Conservation (phyloP, 768 basidiomycete species). For the Suillus placidus region DNA sequence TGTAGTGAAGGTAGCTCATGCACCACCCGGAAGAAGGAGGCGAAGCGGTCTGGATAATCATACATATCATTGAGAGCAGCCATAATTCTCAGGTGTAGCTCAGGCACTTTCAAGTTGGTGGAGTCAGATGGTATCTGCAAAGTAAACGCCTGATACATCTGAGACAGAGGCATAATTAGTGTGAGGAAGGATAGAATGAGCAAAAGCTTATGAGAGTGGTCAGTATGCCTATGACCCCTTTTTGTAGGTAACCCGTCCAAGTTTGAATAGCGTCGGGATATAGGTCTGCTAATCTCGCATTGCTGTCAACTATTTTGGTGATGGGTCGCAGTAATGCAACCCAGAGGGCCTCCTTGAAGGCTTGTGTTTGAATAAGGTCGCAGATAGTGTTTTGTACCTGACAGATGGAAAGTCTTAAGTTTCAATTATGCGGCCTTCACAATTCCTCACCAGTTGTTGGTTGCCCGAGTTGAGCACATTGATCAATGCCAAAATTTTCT, state of each 20-base stretch:
- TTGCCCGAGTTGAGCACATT: neutral
- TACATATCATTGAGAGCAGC: neutral
- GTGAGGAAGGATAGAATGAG: neutral
- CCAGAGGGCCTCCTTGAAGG: neutral
- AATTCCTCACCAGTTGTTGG: neutral
- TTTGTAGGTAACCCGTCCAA: neutral
- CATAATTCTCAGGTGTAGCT: neutral
- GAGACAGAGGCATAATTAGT: neutral
- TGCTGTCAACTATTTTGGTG: neutral
- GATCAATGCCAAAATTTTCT: neutral
- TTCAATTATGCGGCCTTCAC: neutral
- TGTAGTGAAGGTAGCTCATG: neutral
- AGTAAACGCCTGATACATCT: neutral
- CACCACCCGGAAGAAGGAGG: neutral
- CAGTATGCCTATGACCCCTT: neutral
- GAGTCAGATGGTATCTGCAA: neutral
- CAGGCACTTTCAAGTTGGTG: neutral
- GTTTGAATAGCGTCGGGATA: neutral
- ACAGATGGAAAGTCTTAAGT: neutral
- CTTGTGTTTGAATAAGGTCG: neutral
- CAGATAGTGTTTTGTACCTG: neutral
- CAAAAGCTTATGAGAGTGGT: neutral
- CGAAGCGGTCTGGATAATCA: neutral
- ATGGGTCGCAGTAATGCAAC: neutral
- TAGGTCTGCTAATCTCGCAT: neutral